Evolutionary conservation across 331 rosid genomes (phyloP).

Genomic region (Spiraea crenata): DNA sequence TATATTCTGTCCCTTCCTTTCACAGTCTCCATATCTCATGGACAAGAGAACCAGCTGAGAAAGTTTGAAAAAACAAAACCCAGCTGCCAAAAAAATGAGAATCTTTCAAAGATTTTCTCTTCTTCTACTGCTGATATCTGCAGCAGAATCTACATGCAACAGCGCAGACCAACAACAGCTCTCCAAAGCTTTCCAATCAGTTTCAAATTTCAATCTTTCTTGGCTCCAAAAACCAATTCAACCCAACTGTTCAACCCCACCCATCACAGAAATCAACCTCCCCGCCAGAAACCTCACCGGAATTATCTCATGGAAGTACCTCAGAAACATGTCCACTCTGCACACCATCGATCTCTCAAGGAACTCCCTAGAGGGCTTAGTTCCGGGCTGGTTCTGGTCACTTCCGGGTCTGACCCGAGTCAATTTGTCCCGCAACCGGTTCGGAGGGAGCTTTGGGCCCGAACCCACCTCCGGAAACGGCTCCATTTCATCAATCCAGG

Average conservation of each 20-base stretch:
- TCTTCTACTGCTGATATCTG: conserved; percentile 35
- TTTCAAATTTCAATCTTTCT: conserved; percentile 55
- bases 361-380: conserved; percentile 52
- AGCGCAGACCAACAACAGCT: conserved; percentile 44
- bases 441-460: conserved; percentile 64
- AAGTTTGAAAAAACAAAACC: not conserved
- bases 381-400: conserved; percentile 72
- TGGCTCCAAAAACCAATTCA: conserved; percentile 27
- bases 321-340: conserved; percentile 56
- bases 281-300: conserved; percentile 62
- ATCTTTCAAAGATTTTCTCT: conserved; percentile 26
- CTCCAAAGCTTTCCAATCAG: conserved; percentile 58
- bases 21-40: conserved; percentile 7
- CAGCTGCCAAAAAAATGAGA: conserved; percentile 31
- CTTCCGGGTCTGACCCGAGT: conserved; percentile 37
- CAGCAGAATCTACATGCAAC: conserved; percentile 53
- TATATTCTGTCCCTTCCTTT: conserved; percentile 2
- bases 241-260: conserved; percentile 46
- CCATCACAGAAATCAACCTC: conserved; percentile 40
- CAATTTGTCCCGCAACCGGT: conserved; percentile 56
- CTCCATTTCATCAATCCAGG: conserved; percentile 46
- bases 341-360: conserved; percentile 42
- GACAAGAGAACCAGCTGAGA: not conserved
- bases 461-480: conserved; percentile 25
- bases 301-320: conserved; percentile 59